These are phyloP conservation scores for Candida patagonica DNA, from an alignment of 805 yeast species.

Conservation along the genomic window DNA sequence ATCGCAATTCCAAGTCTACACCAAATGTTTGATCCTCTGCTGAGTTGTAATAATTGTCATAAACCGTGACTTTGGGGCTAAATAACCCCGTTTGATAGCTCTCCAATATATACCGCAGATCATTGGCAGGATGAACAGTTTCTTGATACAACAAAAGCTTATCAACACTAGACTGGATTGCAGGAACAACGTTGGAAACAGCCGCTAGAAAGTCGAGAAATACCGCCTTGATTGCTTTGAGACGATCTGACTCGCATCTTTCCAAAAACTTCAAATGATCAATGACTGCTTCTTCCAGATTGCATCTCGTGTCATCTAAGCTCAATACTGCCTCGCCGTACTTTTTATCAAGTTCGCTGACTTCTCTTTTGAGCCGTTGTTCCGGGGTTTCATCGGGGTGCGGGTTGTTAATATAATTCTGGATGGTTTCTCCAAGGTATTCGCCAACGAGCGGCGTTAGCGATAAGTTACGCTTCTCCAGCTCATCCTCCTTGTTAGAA, in stretches of 20 bases:
- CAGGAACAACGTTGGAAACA: slow-evolving; percentile 49
- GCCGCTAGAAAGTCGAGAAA: slow-evolving; percentile 63
- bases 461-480: slow-evolving; percentile 1
- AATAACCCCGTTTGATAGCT: slow-evolving; percentile 67
- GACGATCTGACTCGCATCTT: slow-evolving; percentile 70
- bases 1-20: slow-evolving; percentile 59
- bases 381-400: slow-evolving; percentile 42
- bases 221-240: slow-evolving; percentile 66
- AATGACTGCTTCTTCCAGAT: slow-evolving; percentile 58
- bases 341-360: slow-evolving; percentile 44
- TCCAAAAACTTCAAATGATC: slow-evolving; percentile 73
- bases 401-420: slow-evolving; percentile 19
- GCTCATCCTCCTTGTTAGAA: slow-evolving; percentile 29
- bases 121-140: slow-evolving; percentile 59
- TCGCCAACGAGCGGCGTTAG: slow-evolving; percentile 24
- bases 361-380: slow-evolving; percentile 46
- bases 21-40: slow-evolving; percentile 69
- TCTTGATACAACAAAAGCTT: slow-evolving; percentile 58
- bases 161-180: slow-evolving; percentile 51
- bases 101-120: slow-evolving; percentile 55
- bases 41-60: slow-evolving; percentile 72
- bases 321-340: slow-evolving; percentile 47
- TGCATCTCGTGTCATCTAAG: slow-evolving; percentile 60
- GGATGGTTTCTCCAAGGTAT: slow-evolving; percentile 22
- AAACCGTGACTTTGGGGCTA: slow-evolving; percentile 59